Percentiles rank a stretch among this genome's conserved stretches.
Evolutionary conservation across 2,329 filamentous ascomycete species (phyloP).

Genomic region (Aspergillus brunneoviolaceus): DNA sequence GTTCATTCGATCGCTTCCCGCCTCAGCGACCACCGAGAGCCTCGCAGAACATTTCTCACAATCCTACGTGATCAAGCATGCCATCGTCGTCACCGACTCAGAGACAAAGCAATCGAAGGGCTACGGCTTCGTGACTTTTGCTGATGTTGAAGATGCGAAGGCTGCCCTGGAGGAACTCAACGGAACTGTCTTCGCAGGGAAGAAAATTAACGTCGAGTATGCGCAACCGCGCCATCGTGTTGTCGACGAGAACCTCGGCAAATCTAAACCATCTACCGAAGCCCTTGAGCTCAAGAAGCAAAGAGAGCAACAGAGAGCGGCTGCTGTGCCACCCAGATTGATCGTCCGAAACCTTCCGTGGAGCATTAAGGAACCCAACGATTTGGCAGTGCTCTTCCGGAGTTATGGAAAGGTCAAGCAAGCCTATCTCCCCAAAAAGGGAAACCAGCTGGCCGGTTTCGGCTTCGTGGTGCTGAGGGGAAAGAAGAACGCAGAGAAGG

Average conservation of each 20-base stretch:
- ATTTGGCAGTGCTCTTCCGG: constrained; percentile 75
- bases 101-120: constrained; percentile 84
- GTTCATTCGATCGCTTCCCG: constrained; percentile 85
- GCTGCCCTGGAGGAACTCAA: constrained; percentile 79
- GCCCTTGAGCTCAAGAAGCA: constrained; percentile 41
- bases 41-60: constrained; percentile 90
- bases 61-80: constrained; percentile 92
- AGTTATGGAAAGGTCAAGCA: constrained; percentile 91
- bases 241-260: constrained; percentile 51
- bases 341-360: constrained; percentile 94
- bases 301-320: constrained; percentile 59
- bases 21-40: constrained; percentile 73
- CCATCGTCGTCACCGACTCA: constrained; percentile 84
- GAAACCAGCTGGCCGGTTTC: constrained; percentile 74
- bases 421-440: constrained; percentile 77
- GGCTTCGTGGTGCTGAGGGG: constrained; percentile 89
- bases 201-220: constrained; percentile 80
- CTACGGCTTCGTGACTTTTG: constrained; percentile 96
- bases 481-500: constrained; percentile 86
- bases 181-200: constrained; percentile 72
- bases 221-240: constrained; percentile 81
- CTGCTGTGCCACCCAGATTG: constrained; percentile 66
- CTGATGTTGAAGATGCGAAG: constrained; percentile 85
- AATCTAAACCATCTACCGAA: constrained; percentile 39
- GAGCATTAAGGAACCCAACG: constrained; percentile 85